Evolutionary conservation across 208 protist genomes (phyloP), one percentile per base, ranked within the genome.

Genomic region (Leishmania amazonensis): DNA sequence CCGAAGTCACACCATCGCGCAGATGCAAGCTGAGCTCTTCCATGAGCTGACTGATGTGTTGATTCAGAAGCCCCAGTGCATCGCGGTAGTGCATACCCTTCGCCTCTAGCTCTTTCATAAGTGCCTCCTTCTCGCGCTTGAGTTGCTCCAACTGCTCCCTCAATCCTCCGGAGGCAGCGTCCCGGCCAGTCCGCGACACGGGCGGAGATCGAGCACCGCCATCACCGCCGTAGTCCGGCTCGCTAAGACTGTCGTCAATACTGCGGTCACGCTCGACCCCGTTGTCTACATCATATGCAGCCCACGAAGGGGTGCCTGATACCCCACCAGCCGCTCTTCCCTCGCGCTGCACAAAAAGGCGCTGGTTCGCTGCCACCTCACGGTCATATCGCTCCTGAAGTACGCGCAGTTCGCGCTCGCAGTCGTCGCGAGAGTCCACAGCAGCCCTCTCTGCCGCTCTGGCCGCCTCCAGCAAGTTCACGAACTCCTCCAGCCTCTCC

Each of bases 401-500:
- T 11, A 70, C 64, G 28, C 81, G 85, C 8, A 92, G 80, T 49
- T 94, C 86, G 28, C 88, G 75, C 78, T 94, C 85, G 8, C 83
- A 75, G 0, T 75, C 74, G 40, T 94, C 87, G 0, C 90, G 73
- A 0, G 80, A 38, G 8, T 81, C 62, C 24, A 93, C 64, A 1
- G 90, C 93, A 5, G 89, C 81, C 42, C 80, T 78, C 82, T 96
- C 93, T 21, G 84, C 79, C 13, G 88, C 87, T 0, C 91, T 84
- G 28, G 93, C 85, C 1, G 83, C 83, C 78, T 94, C 93, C 38
- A 94, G 80, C 24, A 96, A 67, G 0, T 67, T 73, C 17, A 94
- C 89, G 72, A 94, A 92, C 78, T 96, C 90, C 78, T 96, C 93
- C 31, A 96, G 79, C 58, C 90, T 88, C 73, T 90, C 88, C 28